Percentiles rank a stretch among this genome's conserved stretches.
Conservation (phyloP, 768 basidiomycete species). For the Rhodotorula babjevae region DNA sequence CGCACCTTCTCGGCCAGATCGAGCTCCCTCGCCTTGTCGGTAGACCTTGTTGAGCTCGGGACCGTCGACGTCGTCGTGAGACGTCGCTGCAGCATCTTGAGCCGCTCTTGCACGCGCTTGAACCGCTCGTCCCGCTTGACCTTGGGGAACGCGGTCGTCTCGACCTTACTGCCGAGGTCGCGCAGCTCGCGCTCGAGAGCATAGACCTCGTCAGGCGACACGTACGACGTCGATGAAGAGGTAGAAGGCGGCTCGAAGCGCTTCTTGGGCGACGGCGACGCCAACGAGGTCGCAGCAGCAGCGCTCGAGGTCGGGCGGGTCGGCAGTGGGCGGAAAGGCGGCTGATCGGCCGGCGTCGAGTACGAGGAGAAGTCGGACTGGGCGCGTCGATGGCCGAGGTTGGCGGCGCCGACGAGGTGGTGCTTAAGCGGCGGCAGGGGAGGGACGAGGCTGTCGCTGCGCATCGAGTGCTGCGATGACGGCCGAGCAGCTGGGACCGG, state of each 20-base stretch:
- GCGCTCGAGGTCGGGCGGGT: neutral
- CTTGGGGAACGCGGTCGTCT: neutral
- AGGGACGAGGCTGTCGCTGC: constrained; percentile 1
- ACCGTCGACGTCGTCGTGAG: neutral
- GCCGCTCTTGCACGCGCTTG: neutral
- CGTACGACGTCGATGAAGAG: neutral
- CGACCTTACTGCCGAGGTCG: neutral
- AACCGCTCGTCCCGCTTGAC: neutral
- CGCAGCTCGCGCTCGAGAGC: neutral
- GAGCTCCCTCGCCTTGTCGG: neutral
- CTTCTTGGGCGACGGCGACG: neutral
- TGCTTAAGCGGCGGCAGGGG: neutral
- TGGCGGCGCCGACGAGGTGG: neutral
- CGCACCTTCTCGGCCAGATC: constrained; percentile 6
- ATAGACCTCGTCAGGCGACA: neutral
- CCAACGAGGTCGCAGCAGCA: neutral
- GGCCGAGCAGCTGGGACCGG: neutral
- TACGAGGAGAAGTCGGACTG: neutral
- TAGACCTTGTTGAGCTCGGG: neutral
- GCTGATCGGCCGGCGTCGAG: neutral
- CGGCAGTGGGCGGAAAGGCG: constrained; percentile 15
- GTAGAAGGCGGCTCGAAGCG: neutral
- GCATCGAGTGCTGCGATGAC: neutral
- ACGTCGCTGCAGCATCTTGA: neutral
- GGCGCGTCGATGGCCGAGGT: neutral